Conservation (phyloP, 208 protist species). For the Blechomonas ayalai region DNA sequence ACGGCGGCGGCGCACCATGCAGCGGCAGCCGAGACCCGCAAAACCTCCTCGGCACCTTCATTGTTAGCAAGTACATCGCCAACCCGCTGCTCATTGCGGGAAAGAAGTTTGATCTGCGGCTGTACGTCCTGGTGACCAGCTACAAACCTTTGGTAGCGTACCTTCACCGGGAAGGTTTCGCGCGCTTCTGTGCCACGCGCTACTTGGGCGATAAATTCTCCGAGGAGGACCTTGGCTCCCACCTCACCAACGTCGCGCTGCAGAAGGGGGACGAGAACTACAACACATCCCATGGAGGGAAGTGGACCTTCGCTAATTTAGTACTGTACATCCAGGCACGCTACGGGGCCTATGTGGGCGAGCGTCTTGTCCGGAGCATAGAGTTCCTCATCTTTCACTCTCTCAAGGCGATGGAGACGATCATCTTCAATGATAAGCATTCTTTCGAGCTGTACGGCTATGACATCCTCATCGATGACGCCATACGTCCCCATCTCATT, state of each 20-base stretch:
- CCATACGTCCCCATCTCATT: conserved; percentile 94
- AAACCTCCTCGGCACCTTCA: conserved; percentile 58
- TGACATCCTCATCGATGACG: conserved; percentile 95
- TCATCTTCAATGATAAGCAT: conserved; percentile 93
- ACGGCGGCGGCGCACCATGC: neutral
- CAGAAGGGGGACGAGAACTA: conserved; percentile 93
- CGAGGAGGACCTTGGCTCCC: conserved; percentile 82
- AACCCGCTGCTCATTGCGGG: conserved; percentile 94
- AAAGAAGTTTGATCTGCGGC: conserved; percentile 96
- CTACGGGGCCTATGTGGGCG: conserved; percentile 57
- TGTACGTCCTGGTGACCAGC: conserved; percentile 95
- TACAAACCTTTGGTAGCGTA: conserved; percentile 92
- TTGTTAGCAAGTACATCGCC: conserved; percentile 93
- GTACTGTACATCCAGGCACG: conserved; percentile 77
- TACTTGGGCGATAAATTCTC: conserved; percentile 57
- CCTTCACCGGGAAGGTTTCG: conserved; percentile 89
- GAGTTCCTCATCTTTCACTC: conserved; percentile 92
- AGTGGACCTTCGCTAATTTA: conserved; percentile 89
- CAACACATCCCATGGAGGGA: conserved; percentile 92
- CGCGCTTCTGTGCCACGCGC: conserved; percentile 91
- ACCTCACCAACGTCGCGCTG: conserved; percentile 97
- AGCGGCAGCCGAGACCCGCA: neutral
- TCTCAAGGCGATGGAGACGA: conserved; percentile 78
- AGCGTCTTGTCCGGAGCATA: conserved; percentile 83
- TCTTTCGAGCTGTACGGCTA: conserved; percentile 98